Evolutionary conservation across 1,139 yeast genomes (phyloP).

Genomic region (Candida smagusa): DNA sequence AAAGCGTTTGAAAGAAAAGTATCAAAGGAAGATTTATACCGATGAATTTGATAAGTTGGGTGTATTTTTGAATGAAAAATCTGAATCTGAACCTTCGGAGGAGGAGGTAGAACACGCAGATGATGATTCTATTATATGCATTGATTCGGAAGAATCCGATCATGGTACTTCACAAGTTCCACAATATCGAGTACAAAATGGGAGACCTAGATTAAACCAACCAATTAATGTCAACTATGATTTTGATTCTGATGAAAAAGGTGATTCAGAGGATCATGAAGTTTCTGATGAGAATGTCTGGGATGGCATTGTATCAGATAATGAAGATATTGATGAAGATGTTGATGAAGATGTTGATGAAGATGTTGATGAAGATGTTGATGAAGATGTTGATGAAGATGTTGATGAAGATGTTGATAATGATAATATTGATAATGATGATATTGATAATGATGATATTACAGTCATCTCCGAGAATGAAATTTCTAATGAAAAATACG

Average conservation of each 20-base stretch:
- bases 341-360: conserved; percentile 6
- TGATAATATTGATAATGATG: conserved; percentile 2
- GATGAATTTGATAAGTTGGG: conserved; percentile 42
- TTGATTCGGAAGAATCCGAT: conserved; percentile 1
- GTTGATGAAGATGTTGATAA: conserved; percentile 1
- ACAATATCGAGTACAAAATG: conserved; percentile 6
- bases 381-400: conserved; percentile 2
- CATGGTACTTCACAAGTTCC: background rate
- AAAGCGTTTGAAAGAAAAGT: conserved; percentile 26
- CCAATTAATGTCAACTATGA: conserved; percentile 2
- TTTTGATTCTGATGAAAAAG: background rate
- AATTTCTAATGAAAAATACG: background rate
- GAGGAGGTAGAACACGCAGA: conserved; percentile 4
- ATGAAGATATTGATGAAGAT: conserved; percentile 4
- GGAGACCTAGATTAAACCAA: conserved; percentile 9
- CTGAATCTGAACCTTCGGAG: conserved; percentile 1
- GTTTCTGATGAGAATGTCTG: conserved; percentile 1
- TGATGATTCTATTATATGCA: conserved; percentile 4
- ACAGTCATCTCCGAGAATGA: background rate
- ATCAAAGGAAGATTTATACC: conserved; percentile 29
- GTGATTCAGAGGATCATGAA: conserved; percentile 2
- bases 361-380: conserved; percentile 6
- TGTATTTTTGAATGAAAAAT: conserved; percentile 14
- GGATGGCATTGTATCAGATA: background rate
- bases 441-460: background rate